These are phyloP conservation scores for Penicillium sp. DNA, from an alignment of 2,329 filamentous ascomycete genomes.

Conservation along the genomic window DNA sequence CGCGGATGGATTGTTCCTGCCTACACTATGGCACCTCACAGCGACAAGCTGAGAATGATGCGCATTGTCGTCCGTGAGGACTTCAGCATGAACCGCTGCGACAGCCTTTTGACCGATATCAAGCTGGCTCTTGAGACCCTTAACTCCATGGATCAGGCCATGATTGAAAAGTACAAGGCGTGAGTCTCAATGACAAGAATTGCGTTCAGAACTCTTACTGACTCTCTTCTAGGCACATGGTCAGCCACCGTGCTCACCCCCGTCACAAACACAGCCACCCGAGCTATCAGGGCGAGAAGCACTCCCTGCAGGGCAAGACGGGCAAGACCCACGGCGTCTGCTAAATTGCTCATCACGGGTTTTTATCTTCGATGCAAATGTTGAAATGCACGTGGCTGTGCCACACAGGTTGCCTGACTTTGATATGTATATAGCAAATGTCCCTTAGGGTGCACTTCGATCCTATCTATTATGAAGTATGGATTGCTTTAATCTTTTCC, in stretches of 20 bases:
- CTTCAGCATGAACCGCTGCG: slow-evolving; percentile 78
- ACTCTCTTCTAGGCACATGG: slow-evolving; percentile 46
- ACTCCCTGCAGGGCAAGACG: slow-evolving; percentile 83
- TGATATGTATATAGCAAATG: slow-evolving; percentile 6
- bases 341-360: slow-evolving; percentile 44
- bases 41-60: slow-evolving; percentile 81
- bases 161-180: slow-evolving; percentile 66
- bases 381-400: background rate
- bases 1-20: slow-evolving; percentile 92
- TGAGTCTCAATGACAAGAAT: slow-evolving; percentile 39
- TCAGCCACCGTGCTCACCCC: slow-evolving; percentile 54
- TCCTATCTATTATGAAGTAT: background rate
- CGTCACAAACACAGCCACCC: slow-evolving; percentile 53
- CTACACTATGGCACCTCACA: slow-evolving; percentile 94
- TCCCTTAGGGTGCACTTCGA: slow-evolving; percentile 3
- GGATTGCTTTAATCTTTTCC: background rate
- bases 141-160: slow-evolving; percentile 62
- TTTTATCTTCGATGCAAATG: background rate
- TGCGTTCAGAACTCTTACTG: background rate
- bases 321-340: slow-evolving; percentile 90
- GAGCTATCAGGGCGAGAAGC: slow-evolving; percentile 68
- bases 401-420: background rate
- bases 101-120: slow-evolving; percentile 74
- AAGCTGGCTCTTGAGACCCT: slow-evolving; percentile 71
- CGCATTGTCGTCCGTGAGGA: slow-evolving; percentile 90